These are phyloP conservation scores for Penicillium diatomitis DNA, from an alignment of 495 filamentous ascomycete genomes.

Conservation along the genomic window DNA sequence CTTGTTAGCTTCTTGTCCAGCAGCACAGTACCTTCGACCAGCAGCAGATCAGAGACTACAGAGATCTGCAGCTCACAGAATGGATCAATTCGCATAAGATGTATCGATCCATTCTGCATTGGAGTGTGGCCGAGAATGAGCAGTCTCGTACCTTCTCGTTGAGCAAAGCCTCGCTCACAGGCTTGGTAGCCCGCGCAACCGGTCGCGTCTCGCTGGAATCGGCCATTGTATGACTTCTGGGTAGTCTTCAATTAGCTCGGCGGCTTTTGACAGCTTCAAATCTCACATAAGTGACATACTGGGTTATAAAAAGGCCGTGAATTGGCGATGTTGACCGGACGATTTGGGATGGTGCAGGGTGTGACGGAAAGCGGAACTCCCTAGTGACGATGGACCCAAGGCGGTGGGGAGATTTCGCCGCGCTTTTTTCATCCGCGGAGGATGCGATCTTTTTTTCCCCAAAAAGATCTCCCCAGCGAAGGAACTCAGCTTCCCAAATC, in stretches of 20 bases:
- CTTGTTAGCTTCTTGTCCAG: not conserved
- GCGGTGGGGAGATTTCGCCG: constrained; percentile 37
- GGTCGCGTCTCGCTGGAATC: constrained; percentile 43
- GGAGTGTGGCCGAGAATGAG: too few species aligned
- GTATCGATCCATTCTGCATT: too few species aligned
- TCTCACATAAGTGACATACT: not conserved
- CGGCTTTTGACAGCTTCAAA: too few species aligned
- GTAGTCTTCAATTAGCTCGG: not conserved
- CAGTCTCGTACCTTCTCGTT: constrained; percentile 76
- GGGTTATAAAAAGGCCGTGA: constrained; percentile 8
- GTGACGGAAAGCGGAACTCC: constrained; percentile 24
- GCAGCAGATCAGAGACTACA: too few species aligned
- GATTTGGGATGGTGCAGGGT: constrained; percentile 12
- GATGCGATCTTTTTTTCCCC: constrained; percentile 16
- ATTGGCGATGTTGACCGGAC: constrained; percentile 13
- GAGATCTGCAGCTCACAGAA: too few species aligned
- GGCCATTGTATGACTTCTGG: constrained; percentile 43
- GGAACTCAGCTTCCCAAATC: constrained; percentile 5
- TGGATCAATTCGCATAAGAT: too few species aligned
- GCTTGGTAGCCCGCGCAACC: constrained; percentile 51
- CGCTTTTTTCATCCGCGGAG: constrained; percentile 14
- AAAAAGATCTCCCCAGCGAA: not conserved
- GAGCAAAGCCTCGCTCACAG: constrained; percentile 85
- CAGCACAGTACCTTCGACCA: too few species aligned
- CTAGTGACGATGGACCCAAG: constrained; percentile 28